Conservation (phyloP, 805 yeast species). For the Candida ortonii region DNA sequence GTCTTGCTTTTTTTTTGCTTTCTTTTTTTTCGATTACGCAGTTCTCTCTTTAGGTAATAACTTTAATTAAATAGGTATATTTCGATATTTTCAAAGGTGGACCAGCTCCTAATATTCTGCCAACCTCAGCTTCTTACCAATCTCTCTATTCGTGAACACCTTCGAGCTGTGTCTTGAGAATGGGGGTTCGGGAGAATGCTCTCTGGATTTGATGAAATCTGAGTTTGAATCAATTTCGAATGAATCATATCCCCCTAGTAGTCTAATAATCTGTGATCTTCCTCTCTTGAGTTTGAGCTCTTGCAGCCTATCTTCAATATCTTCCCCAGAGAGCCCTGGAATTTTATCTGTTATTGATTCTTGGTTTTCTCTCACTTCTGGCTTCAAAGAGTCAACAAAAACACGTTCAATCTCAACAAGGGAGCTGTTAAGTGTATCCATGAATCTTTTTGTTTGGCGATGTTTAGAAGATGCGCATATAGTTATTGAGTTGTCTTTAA, state of each 20-base stretch:
- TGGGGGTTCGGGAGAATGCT: slow-evolving; percentile 55
- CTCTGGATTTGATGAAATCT: slow-evolving; percentile 53
- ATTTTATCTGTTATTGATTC: slow-evolving; percentile 2
- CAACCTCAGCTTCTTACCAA: slow-evolving; percentile 61
- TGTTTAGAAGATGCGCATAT: slow-evolving; percentile 84
- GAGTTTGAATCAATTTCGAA: slow-evolving; percentile 64
- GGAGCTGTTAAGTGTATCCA: slow-evolving; percentile 63
- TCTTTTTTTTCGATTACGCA: neutral
- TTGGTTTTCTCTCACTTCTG: slow-evolving; percentile 5
- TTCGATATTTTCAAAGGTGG: no score
- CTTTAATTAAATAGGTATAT: neutral
- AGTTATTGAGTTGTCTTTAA: slow-evolving; percentile 73
- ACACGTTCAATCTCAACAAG: slow-evolving; percentile 55
- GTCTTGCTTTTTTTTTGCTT: neutral
- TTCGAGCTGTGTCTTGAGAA: slow-evolving; percentile 24
- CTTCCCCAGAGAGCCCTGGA: slow-evolving; percentile 13
- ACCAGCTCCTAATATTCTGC: slow-evolving; percentile 51
- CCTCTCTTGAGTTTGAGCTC: slow-evolving; percentile 20
- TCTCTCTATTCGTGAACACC: slow-evolving; percentile 41
- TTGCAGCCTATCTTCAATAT: slow-evolving; percentile 18
- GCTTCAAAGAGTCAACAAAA: slow-evolving; percentile 35
- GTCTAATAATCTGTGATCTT: slow-evolving; percentile 32
- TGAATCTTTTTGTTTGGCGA: slow-evolving; percentile 79
- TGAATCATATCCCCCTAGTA: slow-evolving; percentile 84
- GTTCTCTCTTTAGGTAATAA: neutral